A percentile compares a stretch with the other conserved stretches of the same genome.
phyloP scores from a whole-genome alignment of 768 basidiomycete species.

The Hysterangium stoloniferum region DNA sequence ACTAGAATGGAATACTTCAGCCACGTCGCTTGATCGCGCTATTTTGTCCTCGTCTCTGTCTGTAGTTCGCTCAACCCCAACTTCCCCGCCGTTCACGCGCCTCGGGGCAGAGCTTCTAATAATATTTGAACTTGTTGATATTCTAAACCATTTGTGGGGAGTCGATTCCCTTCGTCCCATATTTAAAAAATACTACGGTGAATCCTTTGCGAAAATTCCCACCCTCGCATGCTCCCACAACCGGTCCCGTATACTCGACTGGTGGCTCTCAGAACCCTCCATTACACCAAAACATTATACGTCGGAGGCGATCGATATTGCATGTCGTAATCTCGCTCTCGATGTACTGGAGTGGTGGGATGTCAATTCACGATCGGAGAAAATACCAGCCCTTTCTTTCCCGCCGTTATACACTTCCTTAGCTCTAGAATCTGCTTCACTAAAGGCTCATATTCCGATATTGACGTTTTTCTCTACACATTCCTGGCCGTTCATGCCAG shows the following conservation, averaged over 20 bases:
- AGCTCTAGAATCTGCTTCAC: conserved; percentile 71
- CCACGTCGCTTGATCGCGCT: conserved; percentile 60
- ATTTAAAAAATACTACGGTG: conserved; percentile 51
- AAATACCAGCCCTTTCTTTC: conserved; percentile 18
- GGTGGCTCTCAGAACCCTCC: conserved; percentile 69
- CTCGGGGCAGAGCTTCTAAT: conserved; percentile 60
- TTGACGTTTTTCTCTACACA: conserved; percentile 34
- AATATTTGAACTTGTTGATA: conserved; percentile 66
- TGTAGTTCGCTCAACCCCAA: conserved; percentile 52
- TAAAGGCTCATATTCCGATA: conserved; percentile 67
- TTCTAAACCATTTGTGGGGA: conserved; percentile 55
- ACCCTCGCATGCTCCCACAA: conserved; percentile 73
- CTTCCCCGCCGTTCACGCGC: conserved; percentile 52
- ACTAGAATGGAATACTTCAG: conserved; percentile 56
- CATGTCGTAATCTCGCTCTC: conserved; percentile 70
- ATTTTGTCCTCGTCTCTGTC: conserved; percentile 60
- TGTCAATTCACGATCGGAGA: conserved; percentile 36
- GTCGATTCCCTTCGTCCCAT: conserved; percentile 37
- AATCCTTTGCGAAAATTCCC: conserved; percentile 58
- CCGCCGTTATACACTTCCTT: conserved; percentile 71
- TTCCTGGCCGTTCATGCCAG: conserved; percentile 72
- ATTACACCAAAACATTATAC: conserved; percentile 41
- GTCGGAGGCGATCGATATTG: conserved; percentile 67
- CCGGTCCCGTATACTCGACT: conserved; percentile 61
- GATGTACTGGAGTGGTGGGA: conserved; percentile 76